Evolutionary conservation across 805 yeast genomes (phyloP), one percentile per base, ranked within the genome.

Genomic region (Spathaspora sp.): DNA sequence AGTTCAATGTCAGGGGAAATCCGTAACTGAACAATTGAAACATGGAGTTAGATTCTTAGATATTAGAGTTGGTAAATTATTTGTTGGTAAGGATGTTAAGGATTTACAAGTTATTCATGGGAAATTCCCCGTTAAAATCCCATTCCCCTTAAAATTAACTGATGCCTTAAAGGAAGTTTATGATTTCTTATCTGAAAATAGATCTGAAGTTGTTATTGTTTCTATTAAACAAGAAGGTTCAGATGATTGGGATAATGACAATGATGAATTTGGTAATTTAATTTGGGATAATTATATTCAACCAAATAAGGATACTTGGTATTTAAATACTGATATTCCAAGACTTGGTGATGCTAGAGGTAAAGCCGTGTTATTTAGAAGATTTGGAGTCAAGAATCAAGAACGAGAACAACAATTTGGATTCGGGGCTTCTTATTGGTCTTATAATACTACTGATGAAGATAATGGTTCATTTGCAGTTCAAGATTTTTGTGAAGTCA

Each of bases 1-100:
- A 0, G 92, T 87, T 29, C 86, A 83, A 62, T 87, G 94, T 64
- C 94, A 87, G 65, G 86, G 82, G 16, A 79, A 73, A 7, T 66
- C 81, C 0, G 74, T 87, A 47, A 66, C 76, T 2, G 81, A 79
- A 2, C 94, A 87, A 66, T 77, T 87, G 69, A 67, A 78, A 49
- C 73, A 87, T 58, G 94, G 94, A 12, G 86, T 87, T n/a, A 73
- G 94, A 52, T 87, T 86, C 58, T 71, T 87, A 53, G 94, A 87
- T 60, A 67, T 87, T 47, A 73, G 93, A 56, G 75, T 78, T 2
- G 86, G 89, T 1, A 79, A 79, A 59, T 78, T 81, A 54, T 79
- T 82, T 43, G 66, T 81, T 57, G 77, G 78, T 49, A 66, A 72
- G n/a, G 76, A 78, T 40, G 76, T 71, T 2, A 74, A 75, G 43